Evolutionary conservation across 1,139 yeast genomes (phyloP), one percentile per base, ranked within the genome.

Genomic region (Scheffersomyces insectosa): DNA sequence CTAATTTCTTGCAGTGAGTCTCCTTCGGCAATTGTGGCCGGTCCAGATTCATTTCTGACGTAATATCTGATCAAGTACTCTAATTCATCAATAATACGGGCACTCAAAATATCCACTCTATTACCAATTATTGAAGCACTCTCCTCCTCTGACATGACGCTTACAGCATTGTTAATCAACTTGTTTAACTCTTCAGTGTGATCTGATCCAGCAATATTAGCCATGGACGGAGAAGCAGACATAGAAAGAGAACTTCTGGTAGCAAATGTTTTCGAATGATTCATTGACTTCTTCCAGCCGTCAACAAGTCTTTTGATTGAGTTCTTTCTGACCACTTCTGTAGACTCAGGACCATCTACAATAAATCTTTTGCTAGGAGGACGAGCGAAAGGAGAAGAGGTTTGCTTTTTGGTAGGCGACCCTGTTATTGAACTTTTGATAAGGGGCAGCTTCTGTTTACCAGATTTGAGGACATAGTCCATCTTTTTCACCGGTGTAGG

Each of bases 51-150:
- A 42, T 54, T 54, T 29, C 56, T 55, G 23, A 69, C 56, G 46
- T 69, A 73, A 49, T 60, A 68, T 16, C 75, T 47, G 28, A 74
- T 68, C 41, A 74, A 62, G 45, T 57, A 72, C 49, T 79, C 79
- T 48, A 88, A 78, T 59, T 89, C 96, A 52, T 85, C 88, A 34
- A 88, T 77, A 1, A 88, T 85, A 51, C 95, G 70, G 3, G 95
- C 93, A 59, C 95, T 84, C 44, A 89, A 67, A 11, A 87, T 70
- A 63, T 89, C 97, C 42, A 85, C 76, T 50, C 84, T 75, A 3
- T 72, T 72, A 5, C 74, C 73, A 13, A 70, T 61, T 12, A 49
- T 38, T 15, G 57, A 57, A 20, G 53, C 51, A 11, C 47, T 54
- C 12, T 48, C 51, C 11, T 48, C 46, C 16, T 47, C 54, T 28